Evolutionary conservation across 2,329 filamentous ascomycete species (phyloP).

Genomic region (Gaeumannomyces tritici): DNA sequence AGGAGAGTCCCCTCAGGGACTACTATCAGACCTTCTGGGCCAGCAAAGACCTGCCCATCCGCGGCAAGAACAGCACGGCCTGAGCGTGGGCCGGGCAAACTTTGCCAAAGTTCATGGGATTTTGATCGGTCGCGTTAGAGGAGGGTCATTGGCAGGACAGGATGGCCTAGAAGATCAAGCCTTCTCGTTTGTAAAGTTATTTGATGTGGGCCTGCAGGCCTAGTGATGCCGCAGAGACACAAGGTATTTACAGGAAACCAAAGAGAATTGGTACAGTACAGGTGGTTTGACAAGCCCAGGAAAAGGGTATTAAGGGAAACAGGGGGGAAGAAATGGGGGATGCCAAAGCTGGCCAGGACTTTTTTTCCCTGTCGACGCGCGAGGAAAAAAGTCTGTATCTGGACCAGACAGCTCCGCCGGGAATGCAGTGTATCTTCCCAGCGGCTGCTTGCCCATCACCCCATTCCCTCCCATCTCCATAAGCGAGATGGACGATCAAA

Average conservation of each 20-base stretch:
- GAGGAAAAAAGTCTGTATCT: background rate
- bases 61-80: no score
- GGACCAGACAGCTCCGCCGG: background rate
- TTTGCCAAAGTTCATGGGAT: no score
- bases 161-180: no score
- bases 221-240: background rate
- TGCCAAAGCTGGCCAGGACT: background rate
- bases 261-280: background rate
- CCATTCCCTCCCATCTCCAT: no score
- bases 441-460: background rate
- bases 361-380: background rate
- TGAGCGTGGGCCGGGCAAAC: no score
- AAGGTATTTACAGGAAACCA: background rate
- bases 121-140: background rate
- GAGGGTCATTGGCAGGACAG: no score
- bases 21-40: background rate
- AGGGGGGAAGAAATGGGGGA: background rate
- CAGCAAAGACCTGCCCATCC: background rate
- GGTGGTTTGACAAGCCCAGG: background rate
- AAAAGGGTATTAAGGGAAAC: background rate
- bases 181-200: no score
- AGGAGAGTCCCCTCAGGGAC: conserved; percentile 7
- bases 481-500: no score
- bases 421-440: background rate
- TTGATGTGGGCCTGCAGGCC: background rate